Conservation (phyloP, 129 eudicot species). For the Artemisia annua region DNA sequence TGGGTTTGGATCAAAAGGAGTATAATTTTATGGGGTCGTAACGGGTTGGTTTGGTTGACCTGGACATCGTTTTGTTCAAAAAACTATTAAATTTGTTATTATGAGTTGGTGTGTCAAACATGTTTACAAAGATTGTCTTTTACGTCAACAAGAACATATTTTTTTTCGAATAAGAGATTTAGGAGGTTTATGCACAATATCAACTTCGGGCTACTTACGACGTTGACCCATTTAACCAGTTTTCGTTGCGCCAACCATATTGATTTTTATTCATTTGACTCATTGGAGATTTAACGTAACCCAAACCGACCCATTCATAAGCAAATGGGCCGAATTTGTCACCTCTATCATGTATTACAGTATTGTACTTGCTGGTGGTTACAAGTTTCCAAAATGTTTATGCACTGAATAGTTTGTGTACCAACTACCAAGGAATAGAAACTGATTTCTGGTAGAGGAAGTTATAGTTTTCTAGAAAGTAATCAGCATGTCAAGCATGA, state of each 20-base stretch:
- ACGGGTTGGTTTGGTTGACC: too few relatives aligned
- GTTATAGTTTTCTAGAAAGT: too few relatives aligned
- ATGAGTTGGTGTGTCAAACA: not conserved
- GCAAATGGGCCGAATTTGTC: not conserved
- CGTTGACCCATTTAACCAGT: not conserved
- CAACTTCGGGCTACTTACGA: too few relatives aligned
- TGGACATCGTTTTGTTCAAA: not conserved
- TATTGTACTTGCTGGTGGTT: too few relatives aligned
- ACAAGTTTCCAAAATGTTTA: too few relatives aligned
- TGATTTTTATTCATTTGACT: not conserved
- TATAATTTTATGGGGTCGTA: not conserved
- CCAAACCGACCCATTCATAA: constrained; percentile 1
- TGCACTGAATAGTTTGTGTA: too few relatives aligned
- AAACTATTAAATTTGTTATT: not conserved
- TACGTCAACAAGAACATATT: too few relatives aligned
- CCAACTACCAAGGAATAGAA: too few relatives aligned
- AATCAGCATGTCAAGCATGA: too few relatives aligned
- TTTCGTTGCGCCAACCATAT: not conserved
- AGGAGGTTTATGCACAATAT: not conserved
- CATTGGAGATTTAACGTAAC: constrained; percentile 9
- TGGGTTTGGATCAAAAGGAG: not conserved
- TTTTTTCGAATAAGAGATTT: not conserved
- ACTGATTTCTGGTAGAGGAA: too few relatives aligned
- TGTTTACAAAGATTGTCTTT: not conserved
- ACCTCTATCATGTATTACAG: not conserved